phyloP scores from a whole-genome alignment of 202 grass and related monocot species.

The Bolboschoenoplectus hybrid region DNA sequence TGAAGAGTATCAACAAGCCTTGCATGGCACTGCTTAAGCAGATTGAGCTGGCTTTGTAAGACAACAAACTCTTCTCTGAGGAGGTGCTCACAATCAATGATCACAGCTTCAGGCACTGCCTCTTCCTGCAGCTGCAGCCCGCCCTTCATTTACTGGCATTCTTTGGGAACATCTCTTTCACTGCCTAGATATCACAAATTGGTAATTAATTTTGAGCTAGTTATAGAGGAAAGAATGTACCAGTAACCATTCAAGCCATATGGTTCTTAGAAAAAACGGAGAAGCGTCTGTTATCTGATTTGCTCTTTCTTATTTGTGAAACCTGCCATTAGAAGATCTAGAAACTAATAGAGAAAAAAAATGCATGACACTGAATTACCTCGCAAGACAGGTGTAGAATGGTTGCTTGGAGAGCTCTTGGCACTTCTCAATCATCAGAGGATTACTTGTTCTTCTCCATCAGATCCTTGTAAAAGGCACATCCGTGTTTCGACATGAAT shows the following conservation, averaged over 20 bases:
- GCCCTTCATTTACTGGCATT: conserved; percentile 59
- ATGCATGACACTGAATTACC: conserved; percentile 36
- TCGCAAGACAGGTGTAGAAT: conserved; percentile 85
- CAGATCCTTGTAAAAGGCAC: conserved; percentile 68
- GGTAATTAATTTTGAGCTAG: not conserved
- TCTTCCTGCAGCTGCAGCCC: conserved; percentile 62
- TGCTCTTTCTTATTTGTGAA: too few relatives aligned
- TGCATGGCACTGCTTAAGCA: conserved; percentile 75
- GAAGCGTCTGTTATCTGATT: too few relatives aligned
- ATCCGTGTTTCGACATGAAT: conserved; percentile 52
- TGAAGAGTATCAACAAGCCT: conserved; percentile 71
- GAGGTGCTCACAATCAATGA: conserved; percentile 76
- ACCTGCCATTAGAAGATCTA: conserved; percentile 19
- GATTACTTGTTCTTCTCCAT: conserved; percentile 84
- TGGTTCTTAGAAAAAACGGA: not conserved
- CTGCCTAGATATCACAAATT: conserved; percentile 39
- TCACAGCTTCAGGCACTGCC: conserved; percentile 60
- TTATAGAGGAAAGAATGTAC: not conserved
- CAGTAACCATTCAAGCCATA: conserved; percentile 78
- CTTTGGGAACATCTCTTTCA: conserved; percentile 96
- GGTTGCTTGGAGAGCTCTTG: conserved; percentile 87
- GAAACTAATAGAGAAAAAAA: not conserved
- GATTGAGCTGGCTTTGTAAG: conserved; percentile 71
- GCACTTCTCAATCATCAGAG: conserved; percentile 64
- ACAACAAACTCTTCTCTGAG: conserved; percentile 76